Conservation (phyloP, 371 early-diverging fungal species). For the Mucor piriformis region DNA sequence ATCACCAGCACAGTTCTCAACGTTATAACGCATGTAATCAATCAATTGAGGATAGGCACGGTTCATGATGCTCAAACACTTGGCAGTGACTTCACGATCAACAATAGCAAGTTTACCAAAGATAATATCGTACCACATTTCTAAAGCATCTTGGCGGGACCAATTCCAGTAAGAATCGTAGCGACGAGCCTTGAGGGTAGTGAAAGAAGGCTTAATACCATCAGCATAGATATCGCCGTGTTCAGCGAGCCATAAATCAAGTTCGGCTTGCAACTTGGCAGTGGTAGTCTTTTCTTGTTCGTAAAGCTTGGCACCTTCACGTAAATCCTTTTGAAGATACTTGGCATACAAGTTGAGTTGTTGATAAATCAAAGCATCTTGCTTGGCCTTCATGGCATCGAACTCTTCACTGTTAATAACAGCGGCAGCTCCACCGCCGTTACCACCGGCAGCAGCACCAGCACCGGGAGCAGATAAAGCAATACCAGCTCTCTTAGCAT, state of each 20-base stretch:
- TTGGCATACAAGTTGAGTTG: conserved; percentile 89
- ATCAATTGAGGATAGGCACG: conserved; percentile 82
- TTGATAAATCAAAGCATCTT: conserved; percentile 77
- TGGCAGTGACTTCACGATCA: conserved; percentile 92
- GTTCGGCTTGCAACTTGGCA: conserved; percentile 76
- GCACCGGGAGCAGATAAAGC: conserved; percentile 65
- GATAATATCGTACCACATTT: conserved; percentile 90
- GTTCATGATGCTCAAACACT: conserved; percentile 92
- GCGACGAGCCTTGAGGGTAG: conserved; percentile 80
- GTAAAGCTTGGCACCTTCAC: conserved; percentile 74
- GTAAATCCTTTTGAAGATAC: conserved; percentile 86
- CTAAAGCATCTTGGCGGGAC: conserved; percentile 92
- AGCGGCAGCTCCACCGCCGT: conserved; percentile 64
- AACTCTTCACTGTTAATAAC: conserved; percentile 91
- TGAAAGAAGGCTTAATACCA: conserved; percentile 87
- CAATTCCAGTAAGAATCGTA: conserved; percentile 98
- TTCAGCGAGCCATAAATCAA: conserved; percentile 89
- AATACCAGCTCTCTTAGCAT: conserved; percentile 82
- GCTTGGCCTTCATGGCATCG: conserved; percentile 80
- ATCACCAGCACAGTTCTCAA: conserved; percentile 72
- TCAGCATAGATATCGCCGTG: conserved; percentile 88
- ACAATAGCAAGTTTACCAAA: conserved; percentile 89
- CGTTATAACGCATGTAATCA: conserved; percentile 86
- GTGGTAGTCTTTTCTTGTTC: conserved; percentile 71
- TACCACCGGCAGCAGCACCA: conserved; percentile 62